Conservation (phyloP, 139 green algal genomes). For the Marvania coccoides region DNA sequence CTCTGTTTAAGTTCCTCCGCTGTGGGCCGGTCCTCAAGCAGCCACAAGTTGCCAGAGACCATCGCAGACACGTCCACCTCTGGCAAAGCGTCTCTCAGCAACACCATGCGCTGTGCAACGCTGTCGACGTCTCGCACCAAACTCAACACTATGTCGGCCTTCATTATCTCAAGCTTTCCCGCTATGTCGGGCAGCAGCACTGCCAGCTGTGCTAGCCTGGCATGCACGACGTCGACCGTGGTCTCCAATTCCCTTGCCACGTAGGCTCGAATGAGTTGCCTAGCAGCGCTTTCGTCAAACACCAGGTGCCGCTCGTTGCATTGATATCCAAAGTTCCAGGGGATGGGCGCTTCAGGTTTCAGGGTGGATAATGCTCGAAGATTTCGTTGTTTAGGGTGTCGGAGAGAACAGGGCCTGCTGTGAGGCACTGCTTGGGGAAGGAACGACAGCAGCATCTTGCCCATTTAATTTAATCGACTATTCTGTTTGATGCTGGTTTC, state of each 20-base stretch:
- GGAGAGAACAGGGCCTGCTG: no score
- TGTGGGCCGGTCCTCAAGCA: slow-evolving; percentile 13
- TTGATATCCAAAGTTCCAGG: slow-evolving; percentile 36
- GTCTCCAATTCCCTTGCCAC: slow-evolving; percentile 19
- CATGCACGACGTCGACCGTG: not conserved
- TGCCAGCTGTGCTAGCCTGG: slow-evolving; percentile 13
- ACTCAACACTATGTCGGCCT: slow-evolving; percentile 21
- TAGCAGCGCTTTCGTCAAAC: slow-evolving; percentile 32
- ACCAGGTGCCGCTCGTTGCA: slow-evolving; percentile 37
- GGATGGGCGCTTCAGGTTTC: no score
- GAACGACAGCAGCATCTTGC: no score
- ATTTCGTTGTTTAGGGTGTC: no score
- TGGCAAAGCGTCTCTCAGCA: not conserved
- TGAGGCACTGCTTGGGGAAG: no score
- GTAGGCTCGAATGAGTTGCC: slow-evolving; percentile 35
- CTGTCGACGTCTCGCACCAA: slow-evolving; percentile 10
- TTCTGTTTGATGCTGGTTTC: no score
- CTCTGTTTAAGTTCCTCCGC: slow-evolving; percentile 11
- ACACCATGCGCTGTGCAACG: slow-evolving; percentile 15
- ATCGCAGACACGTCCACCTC: slow-evolving; percentile 1
- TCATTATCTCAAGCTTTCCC: slow-evolving; percentile 22
- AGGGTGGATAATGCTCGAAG: no score
- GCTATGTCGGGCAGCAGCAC: slow-evolving; percentile 27
- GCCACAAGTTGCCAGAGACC: slow-evolving; percentile 9
- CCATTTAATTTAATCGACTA: no score